Conservation (phyloP, 192 early-diverging fungal species). For the Phlyctochytrium planicorne region DNA sequence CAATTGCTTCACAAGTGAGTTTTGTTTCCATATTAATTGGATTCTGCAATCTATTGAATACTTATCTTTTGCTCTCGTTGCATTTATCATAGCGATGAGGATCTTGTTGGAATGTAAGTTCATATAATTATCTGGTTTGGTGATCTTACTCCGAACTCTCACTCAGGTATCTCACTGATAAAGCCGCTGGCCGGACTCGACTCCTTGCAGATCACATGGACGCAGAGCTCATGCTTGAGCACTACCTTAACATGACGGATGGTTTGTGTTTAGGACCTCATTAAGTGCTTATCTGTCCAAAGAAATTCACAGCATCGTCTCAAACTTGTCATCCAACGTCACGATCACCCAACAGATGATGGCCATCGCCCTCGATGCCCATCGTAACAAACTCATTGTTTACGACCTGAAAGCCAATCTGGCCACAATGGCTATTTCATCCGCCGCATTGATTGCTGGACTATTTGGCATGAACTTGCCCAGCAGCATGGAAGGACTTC, state of each 20-base stretch:
- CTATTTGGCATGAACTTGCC: constrained; percentile 91
- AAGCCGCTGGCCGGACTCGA: constrained; percentile 58
- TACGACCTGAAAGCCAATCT: constrained; percentile 83
- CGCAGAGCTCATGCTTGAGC: constrained; percentile 86
- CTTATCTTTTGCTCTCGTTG: too few species aligned
- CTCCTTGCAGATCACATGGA: constrained; percentile 75
- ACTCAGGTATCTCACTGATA: constrained; percentile 70
- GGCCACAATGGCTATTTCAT: constrained; percentile 70
- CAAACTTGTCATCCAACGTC: constrained; percentile 70
- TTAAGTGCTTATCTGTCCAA: constrained; percentile 4
- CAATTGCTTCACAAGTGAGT: constrained; percentile 66
- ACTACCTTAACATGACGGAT: constrained; percentile 83
- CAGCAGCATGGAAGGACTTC: constrained; percentile 68
- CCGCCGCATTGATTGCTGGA: constrained; percentile 71
- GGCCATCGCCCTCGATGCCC: constrained; percentile 79
- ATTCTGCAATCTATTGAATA: too few species aligned
- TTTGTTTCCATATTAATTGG: background rate
- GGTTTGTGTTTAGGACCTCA: constrained; percentile 31
- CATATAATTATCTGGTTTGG: background rate
- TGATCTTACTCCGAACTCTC: background rate
- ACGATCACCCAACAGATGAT: constrained; percentile 81
- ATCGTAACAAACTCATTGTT: constrained; percentile 80
- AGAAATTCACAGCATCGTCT: constrained; percentile 28
- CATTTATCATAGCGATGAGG: constrained; percentile 74
- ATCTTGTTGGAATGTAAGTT: constrained; percentile 76